Conservation (phyloP, 352 stramenopile species). For the Globisporangium emineosum region DNA sequence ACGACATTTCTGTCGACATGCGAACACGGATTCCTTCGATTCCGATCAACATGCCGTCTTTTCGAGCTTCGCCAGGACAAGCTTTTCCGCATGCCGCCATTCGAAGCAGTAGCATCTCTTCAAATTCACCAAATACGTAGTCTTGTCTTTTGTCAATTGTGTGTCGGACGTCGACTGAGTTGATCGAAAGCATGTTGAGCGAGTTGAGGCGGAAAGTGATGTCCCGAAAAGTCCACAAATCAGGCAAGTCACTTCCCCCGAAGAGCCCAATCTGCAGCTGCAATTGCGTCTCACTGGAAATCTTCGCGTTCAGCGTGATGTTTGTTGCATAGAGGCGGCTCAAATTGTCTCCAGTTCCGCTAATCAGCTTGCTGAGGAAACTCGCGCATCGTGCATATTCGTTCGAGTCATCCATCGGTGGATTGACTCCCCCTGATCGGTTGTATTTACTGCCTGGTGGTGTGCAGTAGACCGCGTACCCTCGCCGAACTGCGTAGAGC, state of each 20-base stretch:
- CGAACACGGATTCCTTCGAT: slow-evolving; percentile 39
- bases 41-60: slow-evolving; percentile 63
- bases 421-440: slow-evolving; percentile 51
- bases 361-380: slow-evolving; percentile 48
- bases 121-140: slow-evolving; percentile 75
- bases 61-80: slow-evolving; percentile 6
- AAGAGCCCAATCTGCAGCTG: slow-evolving; percentile 49
- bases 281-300: slow-evolving; percentile 31
- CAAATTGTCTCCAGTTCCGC: slow-evolving; percentile 59
- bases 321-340: slow-evolving; percentile 57
- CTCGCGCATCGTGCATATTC: slow-evolving; percentile 39
- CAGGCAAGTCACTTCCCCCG: slow-evolving; percentile 61
- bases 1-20: slow-evolving; percentile 32
- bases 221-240: slow-evolving; percentile 61
- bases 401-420: slow-evolving; percentile 33
- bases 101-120: slow-evolving; percentile 47
- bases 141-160: slow-evolving; percentile 44
- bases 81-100: slow-evolving; percentile 28
- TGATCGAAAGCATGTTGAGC: slow-evolving; percentile 37
- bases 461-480: slow-evolving; percentile 56
- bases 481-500: slow-evolving; percentile 61
- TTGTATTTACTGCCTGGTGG: slow-evolving; percentile 55
- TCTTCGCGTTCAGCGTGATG: slow-evolving; percentile 34
- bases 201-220: slow-evolving; percentile 40
- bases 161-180: slow-evolving; percentile 41